These are phyloP conservation scores for Penicillium chermesinum DNA, from an alignment of 495 filamentous ascomycete genomes.

Conservation along the genomic window DNA sequence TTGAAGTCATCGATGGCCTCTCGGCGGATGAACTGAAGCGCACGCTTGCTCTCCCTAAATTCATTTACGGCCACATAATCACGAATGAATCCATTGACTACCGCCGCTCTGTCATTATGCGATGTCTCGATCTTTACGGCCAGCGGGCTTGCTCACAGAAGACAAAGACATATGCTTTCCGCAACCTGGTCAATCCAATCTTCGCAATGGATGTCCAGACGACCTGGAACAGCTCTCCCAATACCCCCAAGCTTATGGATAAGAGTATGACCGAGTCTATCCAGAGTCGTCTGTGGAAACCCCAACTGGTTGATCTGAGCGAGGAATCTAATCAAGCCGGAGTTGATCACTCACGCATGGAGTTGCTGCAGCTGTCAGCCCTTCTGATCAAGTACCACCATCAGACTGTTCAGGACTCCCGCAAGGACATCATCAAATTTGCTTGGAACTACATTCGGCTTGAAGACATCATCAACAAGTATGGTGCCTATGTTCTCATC, in stretches of 20 bases:
- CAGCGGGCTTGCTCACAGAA: constrained; percentile 71
- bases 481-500: constrained; percentile 94
- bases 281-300: constrained; percentile 90
- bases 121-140: constrained; percentile 84
- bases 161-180: constrained; percentile 89
- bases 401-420: constrained; percentile 74
- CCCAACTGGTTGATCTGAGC: constrained; percentile 72
- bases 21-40: constrained; percentile 77
- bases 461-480: constrained; percentile 98
- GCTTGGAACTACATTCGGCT: constrained; percentile 97
- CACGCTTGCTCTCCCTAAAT: constrained; percentile 67
- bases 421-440: constrained; percentile 98
- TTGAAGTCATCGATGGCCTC: constrained; percentile 77
- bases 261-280: constrained; percentile 85
- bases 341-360: constrained; percentile 93
- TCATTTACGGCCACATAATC: constrained; percentile 83
- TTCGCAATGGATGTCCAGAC: constrained; percentile 91
- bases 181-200: constrained; percentile 90
- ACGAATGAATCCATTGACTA: constrained; percentile 82
- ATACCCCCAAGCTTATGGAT: constrained; percentile 74
- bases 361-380: constrained; percentile 88
- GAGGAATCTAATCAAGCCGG: constrained; percentile 83
- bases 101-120: constrained; percentile 75
- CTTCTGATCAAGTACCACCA: constrained; percentile 92
- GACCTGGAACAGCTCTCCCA: constrained; percentile 46